These are phyloP conservation scores for Solanum pinnatisectum DNA, from an alignment of 257 asterid genomes.

Conservation along the genomic window DNA sequence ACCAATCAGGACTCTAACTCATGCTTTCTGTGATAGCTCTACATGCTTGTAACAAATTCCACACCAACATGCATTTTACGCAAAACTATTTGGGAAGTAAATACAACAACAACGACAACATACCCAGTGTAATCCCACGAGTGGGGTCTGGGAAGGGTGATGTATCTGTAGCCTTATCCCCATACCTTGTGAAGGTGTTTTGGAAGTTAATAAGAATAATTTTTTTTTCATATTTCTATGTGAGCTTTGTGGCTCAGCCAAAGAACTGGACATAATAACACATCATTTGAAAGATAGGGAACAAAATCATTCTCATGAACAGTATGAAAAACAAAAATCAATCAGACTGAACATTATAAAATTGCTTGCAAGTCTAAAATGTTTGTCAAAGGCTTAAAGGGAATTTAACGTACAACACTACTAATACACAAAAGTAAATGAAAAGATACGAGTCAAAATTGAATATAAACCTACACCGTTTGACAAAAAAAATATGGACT, in stretches of 20 bases:
- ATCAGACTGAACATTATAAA: background rate
- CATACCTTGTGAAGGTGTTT: background rate
- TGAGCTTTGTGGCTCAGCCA: background rate
- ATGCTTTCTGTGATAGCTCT: background rate
- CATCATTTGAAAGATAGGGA: background rate
- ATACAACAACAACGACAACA: too few relatives aligned
- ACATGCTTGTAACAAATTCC: background rate
- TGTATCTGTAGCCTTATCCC: background rate
- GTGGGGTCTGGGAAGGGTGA: background rate
- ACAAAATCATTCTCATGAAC: background rate
- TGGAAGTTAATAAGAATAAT: background rate
- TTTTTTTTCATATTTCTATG: background rate
- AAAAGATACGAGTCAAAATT: background rate
- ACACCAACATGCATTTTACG: background rate
- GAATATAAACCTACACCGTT: background rate
- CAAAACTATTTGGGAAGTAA: background rate
- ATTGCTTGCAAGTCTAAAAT: background rate
- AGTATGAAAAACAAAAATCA: background rate
- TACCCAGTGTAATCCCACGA: background rate
- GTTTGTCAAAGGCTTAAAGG: background rate
- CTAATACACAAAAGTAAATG: background rate
- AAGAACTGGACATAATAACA: background rate
- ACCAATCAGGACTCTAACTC: background rate
- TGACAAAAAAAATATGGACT: background rate
- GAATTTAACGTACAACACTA: background rate